A percentile compares a stretch with the other conserved stretches of the same genome.
Evolutionary conservation across 352 stramenopile genomes (phyloP).

Genomic region (Globisporangium takayamanum): DNA sequence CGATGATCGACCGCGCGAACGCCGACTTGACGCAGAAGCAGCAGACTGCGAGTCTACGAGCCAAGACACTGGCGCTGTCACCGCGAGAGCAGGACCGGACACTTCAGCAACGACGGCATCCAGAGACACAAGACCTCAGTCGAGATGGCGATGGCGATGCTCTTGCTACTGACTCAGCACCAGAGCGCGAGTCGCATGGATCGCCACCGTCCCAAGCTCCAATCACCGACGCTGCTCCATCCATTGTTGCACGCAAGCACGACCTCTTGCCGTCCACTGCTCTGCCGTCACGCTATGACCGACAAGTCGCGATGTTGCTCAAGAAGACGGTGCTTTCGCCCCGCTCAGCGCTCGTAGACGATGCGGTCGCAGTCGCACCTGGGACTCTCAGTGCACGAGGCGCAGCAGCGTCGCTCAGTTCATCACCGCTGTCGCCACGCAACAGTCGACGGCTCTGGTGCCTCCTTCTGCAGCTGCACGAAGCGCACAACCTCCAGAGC

Average conservation of each 20-base stretch:
- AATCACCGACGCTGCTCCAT: neutral
- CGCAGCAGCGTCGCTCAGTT: neutral
- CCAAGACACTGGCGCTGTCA: neutral
- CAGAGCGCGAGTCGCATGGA: no score
- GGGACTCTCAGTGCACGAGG: neutral
- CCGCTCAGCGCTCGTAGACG: constrained; percentile 19
- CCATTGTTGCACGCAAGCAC: constrained; percentile 23
- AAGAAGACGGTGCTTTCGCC: constrained; percentile 43
- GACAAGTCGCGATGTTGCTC: constrained; percentile 42
- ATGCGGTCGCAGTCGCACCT: no score
- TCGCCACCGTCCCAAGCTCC: neutral
- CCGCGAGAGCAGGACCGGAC: no score
- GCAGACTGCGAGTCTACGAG: neutral
- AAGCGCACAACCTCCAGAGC: constrained; percentile 55
- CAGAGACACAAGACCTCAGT: no score
- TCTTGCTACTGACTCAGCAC: no score
- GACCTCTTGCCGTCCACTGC: constrained; percentile 20
- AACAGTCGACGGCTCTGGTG: constrained; percentile 42
- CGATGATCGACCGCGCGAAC: constrained; percentile 54
- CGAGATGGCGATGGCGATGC: no score
- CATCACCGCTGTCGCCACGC: constrained; percentile 23
- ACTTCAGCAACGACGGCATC: no score
- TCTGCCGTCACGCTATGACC: constrained; percentile 24
- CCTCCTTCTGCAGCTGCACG: constrained; percentile 46
- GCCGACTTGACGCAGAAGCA: constrained; percentile 14